Evolutionary conservation across 257 asterid species (phyloP).

Genomic region (Primulina eburnea): DNA sequence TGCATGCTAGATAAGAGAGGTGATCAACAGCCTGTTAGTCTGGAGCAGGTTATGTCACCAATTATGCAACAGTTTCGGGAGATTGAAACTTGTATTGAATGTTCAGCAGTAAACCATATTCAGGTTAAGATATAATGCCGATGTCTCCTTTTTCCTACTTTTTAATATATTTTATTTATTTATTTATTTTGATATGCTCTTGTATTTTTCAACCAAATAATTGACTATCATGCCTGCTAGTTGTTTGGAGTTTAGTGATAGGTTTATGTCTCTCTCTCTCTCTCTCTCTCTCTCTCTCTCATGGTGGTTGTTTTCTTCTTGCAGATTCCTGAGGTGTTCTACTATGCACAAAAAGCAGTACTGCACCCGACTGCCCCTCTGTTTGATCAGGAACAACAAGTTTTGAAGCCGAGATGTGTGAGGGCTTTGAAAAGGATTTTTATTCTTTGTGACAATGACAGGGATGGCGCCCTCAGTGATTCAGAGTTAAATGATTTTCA

Average conservation of each 20-base stretch:
- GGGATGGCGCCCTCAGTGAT: conserved; percentile 98
- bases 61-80: conserved; percentile 98
- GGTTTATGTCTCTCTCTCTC: not conserved
- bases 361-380: conserved; percentile 97
- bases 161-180: conserved; percentile 12
- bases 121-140: conserved; percentile 46
- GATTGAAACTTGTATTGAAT: conserved; percentile 97
- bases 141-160: conserved; percentile 16
- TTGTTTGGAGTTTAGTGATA: conserved; percentile 15
- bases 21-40: conserved; percentile 62
- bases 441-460: conserved; percentile 86
- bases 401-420: conserved; percentile 82
- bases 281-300: not conserved
- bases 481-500: conserved; percentile 92
- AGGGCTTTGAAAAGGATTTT: conserved; percentile 93
- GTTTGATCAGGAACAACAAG: conserved; percentile 94
- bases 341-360: conserved; percentile 92
- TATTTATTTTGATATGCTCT: conserved; percentile 4
- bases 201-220: conserved; percentile 4
- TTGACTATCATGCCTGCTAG: not conserved
- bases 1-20: conserved; percentile 95
- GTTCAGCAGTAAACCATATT: conserved; percentile 74
- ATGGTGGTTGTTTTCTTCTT: conserved; percentile 14
- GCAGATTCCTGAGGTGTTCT: conserved; percentile 90
- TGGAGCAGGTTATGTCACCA: conserved; percentile 97